Conservation (phyloP, 1,284 basidiomycete genomes). For the Malassezia brasiliensis region DNA sequence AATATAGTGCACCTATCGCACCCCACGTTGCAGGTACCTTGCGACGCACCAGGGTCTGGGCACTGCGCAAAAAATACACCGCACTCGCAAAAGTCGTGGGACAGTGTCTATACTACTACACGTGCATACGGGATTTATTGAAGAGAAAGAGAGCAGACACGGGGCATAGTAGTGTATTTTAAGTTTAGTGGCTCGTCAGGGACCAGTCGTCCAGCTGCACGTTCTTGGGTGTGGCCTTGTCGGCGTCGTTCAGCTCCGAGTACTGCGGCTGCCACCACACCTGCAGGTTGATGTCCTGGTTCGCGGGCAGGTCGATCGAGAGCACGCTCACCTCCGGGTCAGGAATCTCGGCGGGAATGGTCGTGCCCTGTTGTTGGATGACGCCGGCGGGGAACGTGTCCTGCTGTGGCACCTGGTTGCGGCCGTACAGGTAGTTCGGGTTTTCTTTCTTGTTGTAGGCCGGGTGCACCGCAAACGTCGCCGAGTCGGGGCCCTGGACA, state of each 20-base stretch:
- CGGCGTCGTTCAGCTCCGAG: constrained; percentile 23
- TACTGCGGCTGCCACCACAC: constrained; percentile 48
- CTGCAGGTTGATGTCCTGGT: constrained; percentile 50
- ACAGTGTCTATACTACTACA: neutral
- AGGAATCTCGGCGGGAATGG: constrained; percentile 11
- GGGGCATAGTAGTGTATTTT: too few relatives aligned
- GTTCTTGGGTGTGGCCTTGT: constrained; percentile 30
- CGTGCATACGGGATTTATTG: neutral
- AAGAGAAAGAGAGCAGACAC: too few relatives aligned
- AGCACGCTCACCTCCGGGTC: constrained; percentile 64
- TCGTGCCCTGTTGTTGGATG: constrained; percentile 2
- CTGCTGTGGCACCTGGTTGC: constrained; percentile 56
- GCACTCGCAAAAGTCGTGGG: too few relatives aligned
- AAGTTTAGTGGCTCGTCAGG: constrained; percentile 35
- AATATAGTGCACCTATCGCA: too few relatives aligned
- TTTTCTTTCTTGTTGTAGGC: constrained; percentile 18
- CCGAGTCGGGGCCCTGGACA: constrained; percentile 58
- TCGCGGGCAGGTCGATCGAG: constrained; percentile 56
- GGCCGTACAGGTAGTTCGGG: constrained; percentile 51
- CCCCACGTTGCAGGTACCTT: too few relatives aligned
- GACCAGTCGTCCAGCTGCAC: constrained; percentile 38
- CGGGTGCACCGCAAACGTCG: constrained; percentile 29
- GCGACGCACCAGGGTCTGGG: too few relatives aligned
- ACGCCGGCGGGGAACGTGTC: constrained; percentile 53
- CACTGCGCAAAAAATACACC: too few relatives aligned